phyloP scores from a whole-genome alignment of 345 rosid species.

The Cardamine occulta region DNA sequence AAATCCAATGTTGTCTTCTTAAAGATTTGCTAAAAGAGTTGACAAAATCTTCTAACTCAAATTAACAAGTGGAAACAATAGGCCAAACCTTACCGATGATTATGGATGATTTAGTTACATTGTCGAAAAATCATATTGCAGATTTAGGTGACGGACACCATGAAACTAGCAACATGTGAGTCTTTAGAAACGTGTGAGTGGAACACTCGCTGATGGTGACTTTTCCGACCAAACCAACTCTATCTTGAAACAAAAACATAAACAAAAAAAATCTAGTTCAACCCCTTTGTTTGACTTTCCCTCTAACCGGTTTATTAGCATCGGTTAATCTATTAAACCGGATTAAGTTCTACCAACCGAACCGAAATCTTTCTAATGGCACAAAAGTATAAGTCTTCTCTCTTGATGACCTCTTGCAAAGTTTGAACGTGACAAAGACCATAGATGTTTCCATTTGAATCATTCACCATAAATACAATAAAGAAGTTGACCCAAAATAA shows the following conservation, averaged over 20 bases:
- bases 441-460: constrained; percentile 37
- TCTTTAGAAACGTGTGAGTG: constrained; percentile 26
- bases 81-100: not conserved
- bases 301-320: not conserved
- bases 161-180: constrained; percentile 7
- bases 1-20: not conserved
- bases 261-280: constrained; percentile 23
- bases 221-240: constrained; percentile 45
- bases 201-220: not conserved
- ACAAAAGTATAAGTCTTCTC: constrained; percentile 16
- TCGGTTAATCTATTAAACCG: constrained; percentile 14
- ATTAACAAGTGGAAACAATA: not conserved
- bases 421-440: constrained; percentile 40
- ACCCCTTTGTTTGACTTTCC: constrained; percentile 38
- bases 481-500: not conserved
- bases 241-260: constrained; percentile 4
- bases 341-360: constrained; percentile 6
- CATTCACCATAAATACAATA: constrained; percentile 2
- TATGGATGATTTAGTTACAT: not conserved
- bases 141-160: not conserved
- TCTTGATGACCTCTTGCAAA: constrained; percentile 15
- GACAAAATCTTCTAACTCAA: not conserved
- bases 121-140: not conserved
- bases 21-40: not conserved
- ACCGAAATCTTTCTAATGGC: constrained; percentile 15